Evolutionary conservation across 1,284 basidiomycete genomes (phyloP), one percentile per base, ranked within the genome.

Genomic region (Omphalotus olearius): DNA sequence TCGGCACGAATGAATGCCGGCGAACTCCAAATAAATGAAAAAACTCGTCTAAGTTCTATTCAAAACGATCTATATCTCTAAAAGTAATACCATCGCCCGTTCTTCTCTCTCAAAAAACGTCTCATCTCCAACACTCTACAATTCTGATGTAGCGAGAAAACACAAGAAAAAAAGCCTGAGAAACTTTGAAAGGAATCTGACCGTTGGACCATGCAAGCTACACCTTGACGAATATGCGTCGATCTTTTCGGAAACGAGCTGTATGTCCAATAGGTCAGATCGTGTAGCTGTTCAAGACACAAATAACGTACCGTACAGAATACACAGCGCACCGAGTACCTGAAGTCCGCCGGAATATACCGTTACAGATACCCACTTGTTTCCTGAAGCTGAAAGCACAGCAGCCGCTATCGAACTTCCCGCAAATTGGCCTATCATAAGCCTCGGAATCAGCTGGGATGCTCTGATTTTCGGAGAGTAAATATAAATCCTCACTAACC

Each of bases 401-500:
- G 54, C 56, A 36, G 59, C 62, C 10, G 52, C 59, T 33, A 63
- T 61, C 9, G 62, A 56, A 23, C 58, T 51, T 4, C 62, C 61
- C 2, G 59, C 48, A 6, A 62, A 50, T 51, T 63, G 62, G 11
- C 62, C 62, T 49, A 20, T 17, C 11, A 55, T 43, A 35, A 10
- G 3, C 1, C 14, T 14, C 23, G 5, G 23, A 23, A 23, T 23
- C 23, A 23, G 23, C 5, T 23, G 23, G 23, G n/a, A 45, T 1
- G 38, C 18, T 26, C 13, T 7, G 1, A 38, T 10, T 23, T n/a
- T 33, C 17, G 6, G 7, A 20, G 16, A 18, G 20, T 18, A 6
- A 16, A 11, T 23, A 23, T 33, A 36, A n/a, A 4, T 14, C n/a
- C 2, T 10, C 4, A 23, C 36, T 49, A 7, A 59, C 59, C 60